Percentiles rank a stretch among this genome's conserved stretches.
Conservation (phyloP, 2,329 filamentous ascomycete genomes). For the Byssothecium circinans region DNA sequence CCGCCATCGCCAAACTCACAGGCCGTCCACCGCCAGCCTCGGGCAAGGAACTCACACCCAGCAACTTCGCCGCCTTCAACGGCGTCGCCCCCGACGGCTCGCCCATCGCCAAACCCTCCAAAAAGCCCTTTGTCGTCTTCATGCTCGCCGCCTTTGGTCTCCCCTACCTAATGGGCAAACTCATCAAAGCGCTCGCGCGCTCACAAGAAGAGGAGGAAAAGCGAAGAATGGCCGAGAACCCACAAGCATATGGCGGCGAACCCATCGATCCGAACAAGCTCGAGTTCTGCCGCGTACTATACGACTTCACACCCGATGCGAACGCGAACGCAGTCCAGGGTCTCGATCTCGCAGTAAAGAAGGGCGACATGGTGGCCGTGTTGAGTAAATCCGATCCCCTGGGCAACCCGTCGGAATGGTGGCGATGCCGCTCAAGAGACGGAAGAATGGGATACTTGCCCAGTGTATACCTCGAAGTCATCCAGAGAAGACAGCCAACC, state of each 20-base stretch:
- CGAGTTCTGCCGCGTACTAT: slow-evolving; percentile 92
- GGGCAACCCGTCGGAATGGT: slow-evolving; percentile 94
- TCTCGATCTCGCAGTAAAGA: slow-evolving; percentile 88
- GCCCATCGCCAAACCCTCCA: slow-evolving; percentile 71
- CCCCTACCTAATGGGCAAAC: slow-evolving; percentile 95
- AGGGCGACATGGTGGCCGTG: slow-evolving; percentile 93
- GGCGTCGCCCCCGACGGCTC: slow-evolving; percentile 70
- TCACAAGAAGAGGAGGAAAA: slow-evolving; percentile 83
- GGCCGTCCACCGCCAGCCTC: slow-evolving; percentile 88
- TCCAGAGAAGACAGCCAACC: slow-evolving; percentile 59
- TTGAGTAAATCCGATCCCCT: slow-evolving; percentile 89
- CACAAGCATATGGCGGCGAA: slow-evolving; percentile 49
- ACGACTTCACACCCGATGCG: slow-evolving; percentile 86
- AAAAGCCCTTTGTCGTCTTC: slow-evolving; percentile 96
- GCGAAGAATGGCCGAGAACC: slow-evolving; percentile 56
- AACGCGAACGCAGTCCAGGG: slow-evolving; percentile 58
- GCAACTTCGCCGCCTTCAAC: slow-evolving; percentile 87
- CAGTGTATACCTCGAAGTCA: slow-evolving; percentile 81
- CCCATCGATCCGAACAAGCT: slow-evolving; percentile 84
- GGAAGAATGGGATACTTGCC: slow-evolving; percentile 91
- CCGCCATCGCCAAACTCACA: slow-evolving; percentile 86
- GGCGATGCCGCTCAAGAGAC: slow-evolving; percentile 88
- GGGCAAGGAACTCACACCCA: slow-evolving; percentile 81
- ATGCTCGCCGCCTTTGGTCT: slow-evolving; percentile 90
- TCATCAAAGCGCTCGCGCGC: slow-evolving; percentile 81